phyloP scores from a whole-genome alignment of 176 grass and related monocot genomes.

The Olyra latifolia region DNA sequence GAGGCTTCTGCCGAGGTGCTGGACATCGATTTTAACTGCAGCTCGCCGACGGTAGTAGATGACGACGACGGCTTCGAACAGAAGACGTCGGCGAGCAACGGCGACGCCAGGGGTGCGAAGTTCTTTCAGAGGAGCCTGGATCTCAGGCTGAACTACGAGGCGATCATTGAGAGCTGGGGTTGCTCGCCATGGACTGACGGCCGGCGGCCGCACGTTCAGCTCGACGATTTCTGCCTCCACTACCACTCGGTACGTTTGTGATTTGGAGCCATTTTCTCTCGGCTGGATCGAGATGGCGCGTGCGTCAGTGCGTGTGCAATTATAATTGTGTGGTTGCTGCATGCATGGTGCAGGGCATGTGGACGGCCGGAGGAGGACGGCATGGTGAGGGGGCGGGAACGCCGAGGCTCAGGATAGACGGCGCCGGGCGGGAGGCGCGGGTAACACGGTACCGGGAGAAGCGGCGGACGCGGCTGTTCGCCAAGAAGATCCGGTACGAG shows the following conservation, averaged over 20 bases:
- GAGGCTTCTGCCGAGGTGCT: slow-evolving; percentile 44
- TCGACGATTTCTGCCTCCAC: slow-evolving; percentile 49
- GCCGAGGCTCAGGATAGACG: slow-evolving; percentile 30
- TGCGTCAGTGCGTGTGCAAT: too few relatives aligned
- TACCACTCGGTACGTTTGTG: slow-evolving; percentile 52
- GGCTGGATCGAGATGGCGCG: not conserved
- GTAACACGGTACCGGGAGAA: slow-evolving; percentile 93
- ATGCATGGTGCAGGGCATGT: slow-evolving; percentile 47
- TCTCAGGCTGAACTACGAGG: slow-evolving; percentile 81
- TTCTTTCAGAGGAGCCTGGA: slow-evolving; percentile 46
- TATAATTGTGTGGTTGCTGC: not conserved
- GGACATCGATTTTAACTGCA: slow-evolving; percentile 56
- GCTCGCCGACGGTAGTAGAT: slow-evolving; percentile 44
- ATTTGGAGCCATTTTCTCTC: not conserved
- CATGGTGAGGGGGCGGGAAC: not conserved
- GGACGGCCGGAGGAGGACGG: slow-evolving; percentile 37
- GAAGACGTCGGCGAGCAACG: slow-evolving; percentile 28
- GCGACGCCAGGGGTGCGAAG: not conserved
- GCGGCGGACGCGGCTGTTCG: slow-evolving; percentile 89
- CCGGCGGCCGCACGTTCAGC: slow-evolving; percentile 46
- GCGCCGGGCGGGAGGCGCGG: slow-evolving; percentile 58
- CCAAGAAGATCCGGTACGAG: slow-evolving; percentile 99
- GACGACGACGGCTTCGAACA: slow-evolving; percentile 35
- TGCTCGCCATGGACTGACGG: slow-evolving; percentile 85
- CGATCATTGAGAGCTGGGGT: slow-evolving; percentile 69